Evolutionary conservation across 1,139 yeast species (phyloP), one percentile per base, ranked within the genome.

Genomic region (Kazachstania sp.): DNA sequence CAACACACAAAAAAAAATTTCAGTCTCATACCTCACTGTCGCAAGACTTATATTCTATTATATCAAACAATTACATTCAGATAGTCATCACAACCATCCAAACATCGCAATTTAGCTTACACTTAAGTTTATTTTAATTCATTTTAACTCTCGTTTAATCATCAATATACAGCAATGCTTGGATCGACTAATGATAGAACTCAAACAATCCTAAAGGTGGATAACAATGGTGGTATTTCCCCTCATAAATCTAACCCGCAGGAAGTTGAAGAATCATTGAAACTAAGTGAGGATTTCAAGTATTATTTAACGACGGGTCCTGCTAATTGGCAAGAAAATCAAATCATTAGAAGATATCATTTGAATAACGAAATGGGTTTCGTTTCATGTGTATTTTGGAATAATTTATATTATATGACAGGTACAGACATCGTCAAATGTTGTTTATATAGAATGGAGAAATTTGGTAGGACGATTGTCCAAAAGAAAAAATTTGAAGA

Each of bases 381-480:
- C 57, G 94, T 92, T 11, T 81, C 92, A 48, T 92, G 98, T 67
- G 90, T 92, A 2, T 84, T 75, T 58, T 92, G 97, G 97, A 86
- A 87, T 58, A 86, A 86, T 61, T 72, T 90, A 18, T 92, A 85
- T 63, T 88, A 86, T 66, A 78, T 92, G 45, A 90, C 97, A 1
- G 98, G 98, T 6, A 92, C 97, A 0, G 98, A 92, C 70, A 90
- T 92, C 49, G 96, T 92, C 39, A 78, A 96, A 50, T 86, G 95
- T 64, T 79, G 94, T 46, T 85, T 90, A 26, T 92, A 86, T 66
- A 80, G 94, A 55, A 86, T 92, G 70, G 83, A 83, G 58, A 92
- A 88, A 57, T 86, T 92, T 69, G 98, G 98, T 3, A 72, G 97
- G 49, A 78, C 78, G 54, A 82, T 92, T 42, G 67, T 79, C 35